These are phyloP conservation scores for Aureobasidium sp. DNA, from an alignment of 2,329 filamentous ascomycete species.

Conservation along the genomic window DNA sequence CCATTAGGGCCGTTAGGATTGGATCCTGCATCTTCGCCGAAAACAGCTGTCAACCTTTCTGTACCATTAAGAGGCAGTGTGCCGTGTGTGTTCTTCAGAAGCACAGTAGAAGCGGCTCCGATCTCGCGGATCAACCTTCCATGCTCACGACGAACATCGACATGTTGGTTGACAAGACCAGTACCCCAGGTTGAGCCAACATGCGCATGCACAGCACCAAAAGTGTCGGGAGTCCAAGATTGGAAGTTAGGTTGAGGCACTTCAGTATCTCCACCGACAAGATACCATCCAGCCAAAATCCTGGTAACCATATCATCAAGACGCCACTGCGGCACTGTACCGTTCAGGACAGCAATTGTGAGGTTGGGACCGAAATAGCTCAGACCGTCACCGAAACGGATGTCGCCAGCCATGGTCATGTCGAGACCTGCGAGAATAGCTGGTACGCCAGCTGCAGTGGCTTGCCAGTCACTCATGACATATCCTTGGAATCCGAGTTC, in stretches of 20 bases:
- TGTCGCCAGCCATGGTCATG: constrained; percentile 56
- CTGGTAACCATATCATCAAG: constrained; percentile 35
- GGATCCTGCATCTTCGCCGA: constrained; percentile 41
- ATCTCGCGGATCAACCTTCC: constrained; percentile 60
- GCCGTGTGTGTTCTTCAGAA: constrained; percentile 38
- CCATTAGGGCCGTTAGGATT: constrained; percentile 39
- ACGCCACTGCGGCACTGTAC: constrained; percentile 24
- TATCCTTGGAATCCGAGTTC: constrained; percentile 62
- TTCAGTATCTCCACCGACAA: constrained; percentile 40
- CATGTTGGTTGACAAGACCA: constrained; percentile 56
- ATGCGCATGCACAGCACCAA: constrained; percentile 56
- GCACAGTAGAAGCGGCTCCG: constrained; percentile 39
- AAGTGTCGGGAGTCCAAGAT: constrained; percentile 46
- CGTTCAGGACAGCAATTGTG: constrained; percentile 20
- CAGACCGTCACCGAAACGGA: constrained; percentile 16
- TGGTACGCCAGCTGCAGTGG: constrained; percentile 53
- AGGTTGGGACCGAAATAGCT: constrained; percentile 21
- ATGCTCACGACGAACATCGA: constrained; percentile 72
- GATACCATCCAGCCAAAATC: constrained; percentile 41
- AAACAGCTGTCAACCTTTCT: constrained; percentile 40
- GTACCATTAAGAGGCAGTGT: constrained; percentile 36
- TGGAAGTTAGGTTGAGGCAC: constrained; percentile 38
- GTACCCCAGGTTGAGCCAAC: constrained; percentile 45
- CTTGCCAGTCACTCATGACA: constrained; percentile 60
- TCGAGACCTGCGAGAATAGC: constrained; percentile 53